Evolutionary conservation across 805 yeast genomes (phyloP).

Genomic region (Suhomyces vadensis): DNA sequence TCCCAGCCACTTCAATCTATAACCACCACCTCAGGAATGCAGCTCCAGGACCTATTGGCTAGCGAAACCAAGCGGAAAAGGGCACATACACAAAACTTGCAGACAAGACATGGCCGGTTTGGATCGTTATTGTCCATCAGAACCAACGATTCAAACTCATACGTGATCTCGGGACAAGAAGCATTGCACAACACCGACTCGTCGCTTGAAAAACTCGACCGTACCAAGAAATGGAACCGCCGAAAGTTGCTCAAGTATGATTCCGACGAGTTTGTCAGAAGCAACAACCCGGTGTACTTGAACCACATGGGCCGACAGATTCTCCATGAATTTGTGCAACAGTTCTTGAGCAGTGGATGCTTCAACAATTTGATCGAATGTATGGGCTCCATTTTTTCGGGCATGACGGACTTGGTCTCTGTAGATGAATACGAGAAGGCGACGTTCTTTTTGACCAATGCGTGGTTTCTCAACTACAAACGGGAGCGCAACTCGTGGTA

Average conservation of each 20-base stretch:
- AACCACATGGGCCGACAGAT: slow-evolving; percentile 22
- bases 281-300: slow-evolving; percentile 27
- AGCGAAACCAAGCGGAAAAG: slow-evolving; percentile 59
- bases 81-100: slow-evolving; percentile 48
- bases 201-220: slow-evolving; percentile 65
- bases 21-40: slow-evolving; percentile 37
- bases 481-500: slow-evolving; percentile 27
- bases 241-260: slow-evolving; percentile 39
- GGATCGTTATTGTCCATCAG: slow-evolving; percentile 82
- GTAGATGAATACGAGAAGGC: slow-evolving; percentile 42
- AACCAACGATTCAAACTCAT: slow-evolving; percentile 58
- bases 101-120: slow-evolving; percentile 85
- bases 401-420: slow-evolving; percentile 29
- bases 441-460: slow-evolving; percentile 54
- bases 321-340: slow-evolving; percentile 48
- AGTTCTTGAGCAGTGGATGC: slow-evolving; percentile 65
- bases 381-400: slow-evolving; percentile 47
- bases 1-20: slow-evolving; percentile 18
- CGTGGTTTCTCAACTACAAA: slow-evolving; percentile 80
- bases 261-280: slow-evolving; percentile 36
- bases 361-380: slow-evolving; percentile 65
- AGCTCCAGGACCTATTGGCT: slow-evolving; percentile 52
- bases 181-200: slow-evolving; percentile 53
- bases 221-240: slow-evolving; percentile 64
- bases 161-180: slow-evolving; percentile 71